Percentiles rank a stretch among this genome's conserved stretches.
Conservation (phyloP, 2,329 filamentous ascomycete species). For the Fusarium oxysporum region DNA sequence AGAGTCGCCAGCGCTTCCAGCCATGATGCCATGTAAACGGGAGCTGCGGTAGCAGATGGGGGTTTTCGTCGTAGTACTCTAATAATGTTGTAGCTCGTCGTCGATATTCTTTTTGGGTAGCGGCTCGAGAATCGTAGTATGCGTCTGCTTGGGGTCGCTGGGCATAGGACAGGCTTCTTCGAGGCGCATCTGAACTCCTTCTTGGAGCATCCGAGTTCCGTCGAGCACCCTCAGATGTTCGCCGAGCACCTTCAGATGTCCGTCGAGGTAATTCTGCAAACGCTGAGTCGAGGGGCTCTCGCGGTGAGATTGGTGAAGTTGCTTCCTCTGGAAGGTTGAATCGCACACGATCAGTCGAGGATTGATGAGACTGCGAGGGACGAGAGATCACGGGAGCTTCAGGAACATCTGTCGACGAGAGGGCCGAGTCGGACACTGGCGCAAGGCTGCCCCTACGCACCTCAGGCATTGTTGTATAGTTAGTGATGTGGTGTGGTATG, state of each 20-base stretch:
- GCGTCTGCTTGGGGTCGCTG: slow-evolving; percentile 49
- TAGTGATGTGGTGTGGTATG: not conserved
- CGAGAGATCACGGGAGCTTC: slow-evolving; percentile 17
- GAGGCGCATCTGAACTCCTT: slow-evolving; percentile 38
- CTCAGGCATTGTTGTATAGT: slow-evolving; percentile 45
- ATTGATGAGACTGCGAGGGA: slow-evolving; percentile 31
- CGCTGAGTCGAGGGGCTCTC: slow-evolving; percentile 27
- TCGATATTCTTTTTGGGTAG: slow-evolving; percentile 50
- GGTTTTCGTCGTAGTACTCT: slow-evolving; percentile 56
- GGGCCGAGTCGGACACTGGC: slow-evolving; percentile 35
- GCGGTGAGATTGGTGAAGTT: slow-evolving; percentile 10
- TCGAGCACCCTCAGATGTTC: slow-evolving; percentile 28
- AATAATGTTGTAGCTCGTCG: slow-evolving; percentile 52
- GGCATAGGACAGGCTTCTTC: slow-evolving; percentile 52
- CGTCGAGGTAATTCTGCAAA: slow-evolving; percentile 42
- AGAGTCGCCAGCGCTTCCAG: slow-evolving; percentile 56
- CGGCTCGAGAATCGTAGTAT: slow-evolving; percentile 56
- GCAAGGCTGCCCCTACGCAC: slow-evolving; percentile 45
- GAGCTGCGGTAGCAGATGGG: slow-evolving; percentile 53
- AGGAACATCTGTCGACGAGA: slow-evolving; percentile 31
- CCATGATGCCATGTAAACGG: slow-evolving; percentile 57
- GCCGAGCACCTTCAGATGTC: slow-evolving; percentile 30
- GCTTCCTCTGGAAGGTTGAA: slow-evolving; percentile 29
- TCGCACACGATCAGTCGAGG: slow-evolving; percentile 28
- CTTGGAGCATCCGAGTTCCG: slow-evolving; percentile 39